Evolutionary conservation across 306 rosid genomes (phyloP), one percentile per base, ranked within the genome.

Genomic region (Prosopis cineraria): DNA sequence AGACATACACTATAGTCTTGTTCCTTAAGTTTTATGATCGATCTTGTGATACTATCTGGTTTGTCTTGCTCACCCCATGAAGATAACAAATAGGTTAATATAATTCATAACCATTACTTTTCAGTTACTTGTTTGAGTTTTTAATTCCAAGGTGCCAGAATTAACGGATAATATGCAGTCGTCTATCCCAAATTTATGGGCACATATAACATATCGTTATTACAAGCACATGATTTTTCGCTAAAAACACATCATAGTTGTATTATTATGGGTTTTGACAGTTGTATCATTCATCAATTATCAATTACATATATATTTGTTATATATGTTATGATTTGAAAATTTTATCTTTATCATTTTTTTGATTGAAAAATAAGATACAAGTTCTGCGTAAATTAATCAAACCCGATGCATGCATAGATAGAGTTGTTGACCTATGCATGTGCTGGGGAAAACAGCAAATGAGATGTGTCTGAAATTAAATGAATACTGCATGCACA

Each of bases 341-440:
- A 52, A 12, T 50, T 19, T 7, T 50, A 17, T 19, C 0, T 14
- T 52, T 52, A 52, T 48, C 59, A 52, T n/a, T 7, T 12, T 52
- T n/a, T 7, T 52, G 59, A 52, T 52, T 52, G 59, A 52, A 52
- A 52, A n/a, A 20, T 20, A 52, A 52, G 59, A 52, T 52, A 1
- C 22, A 19, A 6, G 24, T 10, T 19, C 3, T 48, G 52, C 6
- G 20, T 48, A 0, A n/a, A 50, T 52, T 20, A 20, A n/a, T n/a
- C n/a, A n/a, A n/a, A n/a, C 20, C 29, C 12, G 27, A n/a, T 52
- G 7, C n/a, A n/a, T n/a, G 11, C 13, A 52, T 52, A 20, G 20
- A 52, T 52, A 20, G 13, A 74, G 76, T 72, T 72, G 85, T 82
- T 73, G 82, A 82, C 67, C 39, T 39, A 37, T 78, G 76, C 72